Base-by-base conservation (phyloP, 345 rosid genomes). In the Ceriops tagal region DNA sequence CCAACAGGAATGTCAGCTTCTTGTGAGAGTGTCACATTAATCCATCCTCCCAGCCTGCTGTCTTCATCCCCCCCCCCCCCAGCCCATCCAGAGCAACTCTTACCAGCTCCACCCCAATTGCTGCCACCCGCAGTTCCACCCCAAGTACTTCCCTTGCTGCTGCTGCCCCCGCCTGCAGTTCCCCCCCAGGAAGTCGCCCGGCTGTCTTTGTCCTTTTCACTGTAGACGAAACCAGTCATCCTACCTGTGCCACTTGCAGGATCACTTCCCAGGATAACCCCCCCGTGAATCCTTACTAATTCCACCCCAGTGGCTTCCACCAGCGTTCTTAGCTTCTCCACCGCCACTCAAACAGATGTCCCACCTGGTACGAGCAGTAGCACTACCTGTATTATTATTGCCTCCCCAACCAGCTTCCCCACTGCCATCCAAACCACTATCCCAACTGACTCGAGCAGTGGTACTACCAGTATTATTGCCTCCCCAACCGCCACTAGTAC, bases 261-360 rank as follows among this genome's bases (percentile, higher is more conserved):
- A 43, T 35, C 53, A 16, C 71, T 67, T 51, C 69, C 69, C 10
- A 52, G 59, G 13, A 52, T 30, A 31, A 59, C 69, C 15, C 22
- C 69, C 69, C 15, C 22, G 56, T 11, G 46, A 51, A 27, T 65
- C 59, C n/a, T 31, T 39, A 8, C 62, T 32, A 24, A 9, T 56
- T 21, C 63, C 31, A 20, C 58, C 39, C 47, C 47, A 52, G 3
- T 52, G 31, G 59, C 60, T 7, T 31, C 46, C 60, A 6, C 43
- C 46, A 18, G 20, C 53, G 13, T 13, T 63, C 52, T 5, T 2
- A 13, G 30, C 27, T 26, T 37, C 21, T 34, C 66, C 31, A 20
- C 27, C 20, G 19, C 20, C 39, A 68, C 64, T 32, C 51, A n/a
- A 67, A 57, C 49, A 8, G 30, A 20, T 21, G 5, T 49, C 53